phyloP scores from a whole-genome alignment of 768 basidiomycete genomes.

The Trametes maxima region DNA sequence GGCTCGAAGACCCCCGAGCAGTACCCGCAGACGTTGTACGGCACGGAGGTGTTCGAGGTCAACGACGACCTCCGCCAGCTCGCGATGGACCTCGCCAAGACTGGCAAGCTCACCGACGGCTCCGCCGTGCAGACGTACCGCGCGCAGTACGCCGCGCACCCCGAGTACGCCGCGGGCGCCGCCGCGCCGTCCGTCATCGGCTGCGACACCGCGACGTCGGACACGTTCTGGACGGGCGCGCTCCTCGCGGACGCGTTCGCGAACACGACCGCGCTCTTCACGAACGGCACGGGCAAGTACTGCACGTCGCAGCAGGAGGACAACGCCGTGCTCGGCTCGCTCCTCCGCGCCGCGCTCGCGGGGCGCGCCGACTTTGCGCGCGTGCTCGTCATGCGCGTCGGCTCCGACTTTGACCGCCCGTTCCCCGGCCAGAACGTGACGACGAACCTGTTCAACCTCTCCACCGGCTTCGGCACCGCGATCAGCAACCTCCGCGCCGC shows the following conservation, averaged over 20 bases:
- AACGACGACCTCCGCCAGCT: conserved; percentile 43
- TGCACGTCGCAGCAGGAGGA: conserved; percentile 45
- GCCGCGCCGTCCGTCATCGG: conserved; percentile 36
- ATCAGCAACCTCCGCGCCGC: conserved; percentile 41
- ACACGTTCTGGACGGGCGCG: conserved; percentile 40
- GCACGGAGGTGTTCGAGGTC: conserved; percentile 49
- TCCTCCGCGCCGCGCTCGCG: conserved; percentile 37
- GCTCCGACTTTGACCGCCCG: conserved; percentile 39
- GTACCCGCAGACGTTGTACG: conserved; percentile 36
- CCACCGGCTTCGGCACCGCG: conserved; percentile 37
- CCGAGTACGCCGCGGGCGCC: conserved; percentile 35
- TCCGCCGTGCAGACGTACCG: conserved; percentile 36
- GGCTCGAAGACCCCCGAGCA: conserved; percentile 34
- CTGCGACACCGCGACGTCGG: conserved; percentile 42
- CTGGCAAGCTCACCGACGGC: conserved; percentile 39
- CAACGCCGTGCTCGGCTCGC: conserved; percentile 41
- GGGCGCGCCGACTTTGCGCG: conserved; percentile 41
- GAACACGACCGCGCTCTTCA: conserved; percentile 40
- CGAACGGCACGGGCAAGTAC: conserved; percentile 36
- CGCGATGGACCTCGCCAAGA: conserved; percentile 33
- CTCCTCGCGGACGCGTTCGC: conserved; percentile 40
- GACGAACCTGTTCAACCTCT: conserved; percentile 33
- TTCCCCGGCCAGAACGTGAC: conserved; percentile 25
- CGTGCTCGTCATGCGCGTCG: conserved; percentile 42
- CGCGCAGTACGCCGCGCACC: conserved; percentile 29